Evolutionary conservation across 495 filamentous ascomycete genomes (phyloP).

Genomic region (Xylaria scruposa): DNA sequence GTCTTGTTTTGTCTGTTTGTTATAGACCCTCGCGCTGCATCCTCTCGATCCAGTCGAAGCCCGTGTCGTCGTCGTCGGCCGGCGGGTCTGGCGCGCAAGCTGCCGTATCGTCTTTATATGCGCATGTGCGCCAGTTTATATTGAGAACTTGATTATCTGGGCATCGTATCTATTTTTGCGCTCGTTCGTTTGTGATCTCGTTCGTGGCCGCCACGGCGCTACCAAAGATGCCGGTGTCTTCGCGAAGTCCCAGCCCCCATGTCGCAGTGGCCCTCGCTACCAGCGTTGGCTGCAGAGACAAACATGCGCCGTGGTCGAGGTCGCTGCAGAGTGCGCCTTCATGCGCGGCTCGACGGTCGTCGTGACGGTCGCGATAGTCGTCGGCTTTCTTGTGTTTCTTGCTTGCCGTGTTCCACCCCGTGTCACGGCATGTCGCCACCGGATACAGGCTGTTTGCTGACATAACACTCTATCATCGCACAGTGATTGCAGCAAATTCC

Average conservation of each 20-base stretch:
- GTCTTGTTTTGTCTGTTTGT: background rate
- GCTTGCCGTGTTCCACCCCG: conserved; percentile 23
- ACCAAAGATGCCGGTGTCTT: conserved; percentile 30
- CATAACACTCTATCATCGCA: conserved; percentile 25
- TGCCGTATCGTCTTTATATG: conserved; percentile 1
- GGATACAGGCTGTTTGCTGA: conserved; percentile 35
- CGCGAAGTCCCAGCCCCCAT: conserved; percentile 13
- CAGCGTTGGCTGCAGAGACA: background rate
- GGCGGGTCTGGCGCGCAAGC: conserved; percentile 11
- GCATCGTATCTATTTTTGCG: background rate
- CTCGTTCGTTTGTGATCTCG: background rate
- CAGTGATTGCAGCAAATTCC: conserved; percentile 51
- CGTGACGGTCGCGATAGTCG: background rate
- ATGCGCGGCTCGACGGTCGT: background rate
- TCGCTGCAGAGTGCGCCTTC: conserved; percentile 24
- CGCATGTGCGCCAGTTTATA: conserved; percentile 15
- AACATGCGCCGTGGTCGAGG: conserved; percentile 3
- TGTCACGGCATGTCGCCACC: conserved; percentile 33
- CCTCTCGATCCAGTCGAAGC: conserved; percentile 15
- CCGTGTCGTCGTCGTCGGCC: conserved; percentile 20
- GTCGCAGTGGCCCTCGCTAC: background rate
- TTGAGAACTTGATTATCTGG: conserved; percentile 6
- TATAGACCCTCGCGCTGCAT: background rate
- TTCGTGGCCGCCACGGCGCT: conserved; percentile 27
- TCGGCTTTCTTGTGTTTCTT: conserved; percentile 32